These are phyloP conservation scores for Guyanaporus albipodus DNA, from an alignment of 768 basidiomycete genomes.

Conservation along the genomic window DNA sequence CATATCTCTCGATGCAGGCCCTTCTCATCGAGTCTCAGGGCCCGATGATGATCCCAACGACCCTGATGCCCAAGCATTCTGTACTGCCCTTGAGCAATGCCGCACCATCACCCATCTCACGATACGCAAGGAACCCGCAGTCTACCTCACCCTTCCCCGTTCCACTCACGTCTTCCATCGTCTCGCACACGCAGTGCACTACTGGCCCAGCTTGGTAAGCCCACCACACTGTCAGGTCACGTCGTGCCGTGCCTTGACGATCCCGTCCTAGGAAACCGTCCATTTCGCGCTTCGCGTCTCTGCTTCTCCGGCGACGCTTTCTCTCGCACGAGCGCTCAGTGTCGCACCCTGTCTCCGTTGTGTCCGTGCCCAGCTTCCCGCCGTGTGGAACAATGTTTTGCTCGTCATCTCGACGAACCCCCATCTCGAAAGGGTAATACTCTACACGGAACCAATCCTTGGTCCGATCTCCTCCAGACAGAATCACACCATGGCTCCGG, in stretches of 20 bases:
- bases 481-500: neutral
- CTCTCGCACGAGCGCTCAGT: slow-evolving; percentile 36
- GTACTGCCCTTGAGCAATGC: slow-evolving; percentile 37
- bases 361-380: slow-evolving; percentile 52
- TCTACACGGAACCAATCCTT: slow-evolving; percentile 23
- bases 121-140: slow-evolving; percentile 46
- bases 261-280: slow-evolving; percentile 42
- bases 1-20: slow-evolving; percentile 30
- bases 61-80: slow-evolving; percentile 35
- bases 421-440: slow-evolving; percentile 44
- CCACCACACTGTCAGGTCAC: neutral
- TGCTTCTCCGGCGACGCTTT: slow-evolving; percentile 28
- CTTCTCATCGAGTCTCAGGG: neutral
- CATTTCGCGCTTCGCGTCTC: slow-evolving; percentile 56
- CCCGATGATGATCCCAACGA: slow-evolving; percentile 2
- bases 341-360: slow-evolving; percentile 43
- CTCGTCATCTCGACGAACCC: slow-evolving; percentile 49
- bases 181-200: slow-evolving; percentile 41
- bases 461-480: slow-evolving; percentile 8
- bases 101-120: slow-evolving; percentile 42
- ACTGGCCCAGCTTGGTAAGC: slow-evolving; percentile 49
- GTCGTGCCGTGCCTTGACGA: slow-evolving; percentile 4
- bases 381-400: slow-evolving; percentile 55
- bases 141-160: slow-evolving; percentile 53
- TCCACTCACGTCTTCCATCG: slow-evolving; percentile 42